Conservation (phyloP, 2,329 filamentous ascomycete genomes). For the Aspergillus bombycis region DNA sequence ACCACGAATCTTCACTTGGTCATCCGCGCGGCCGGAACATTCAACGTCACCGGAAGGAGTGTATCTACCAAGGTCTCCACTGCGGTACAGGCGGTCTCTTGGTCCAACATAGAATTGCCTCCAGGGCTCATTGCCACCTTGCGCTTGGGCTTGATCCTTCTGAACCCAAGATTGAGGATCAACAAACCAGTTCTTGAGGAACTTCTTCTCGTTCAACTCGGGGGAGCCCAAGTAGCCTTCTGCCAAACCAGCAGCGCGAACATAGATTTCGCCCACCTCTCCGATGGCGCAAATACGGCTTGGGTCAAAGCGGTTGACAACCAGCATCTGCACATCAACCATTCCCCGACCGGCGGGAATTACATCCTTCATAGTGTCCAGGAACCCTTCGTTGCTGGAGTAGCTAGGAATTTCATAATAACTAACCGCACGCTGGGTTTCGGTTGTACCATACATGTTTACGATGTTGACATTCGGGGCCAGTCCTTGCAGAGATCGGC, state of each 20-base stretch:
- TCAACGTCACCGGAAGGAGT: constrained; percentile 72
- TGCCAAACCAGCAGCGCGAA: constrained; percentile 80
- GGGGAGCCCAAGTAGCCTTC: constrained; percentile 72
- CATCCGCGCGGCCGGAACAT: constrained; percentile 78
- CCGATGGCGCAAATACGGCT: constrained; percentile 75
- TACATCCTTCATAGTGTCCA: constrained; percentile 70
- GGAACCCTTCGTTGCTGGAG: constrained; percentile 63
- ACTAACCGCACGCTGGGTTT: constrained; percentile 78
- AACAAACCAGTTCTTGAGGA: constrained; percentile 84
- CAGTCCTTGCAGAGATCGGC: constrained; percentile 72
- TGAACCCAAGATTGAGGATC: constrained; percentile 71
- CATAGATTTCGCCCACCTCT: constrained; percentile 81
- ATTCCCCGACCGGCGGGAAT: constrained; percentile 86
- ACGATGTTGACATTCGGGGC: constrained; percentile 75
- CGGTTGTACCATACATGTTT: constrained; percentile 89
- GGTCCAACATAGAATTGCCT: constrained; percentile 77
- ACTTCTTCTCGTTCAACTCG: constrained; percentile 73
- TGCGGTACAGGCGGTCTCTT: constrained; percentile 82
- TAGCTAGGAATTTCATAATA: constrained; percentile 77
- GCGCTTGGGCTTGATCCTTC: constrained; percentile 59
- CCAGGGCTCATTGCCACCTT: constrained; percentile 69
- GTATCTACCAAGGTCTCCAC: constrained; percentile 82
- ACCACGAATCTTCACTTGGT: constrained; percentile 93
- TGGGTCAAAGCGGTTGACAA: constrained; percentile 71
- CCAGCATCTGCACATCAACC: constrained; percentile 83